Percentiles rank a stretch among this genome's conserved stretches.
These are phyloP conservation scores for Perilla frutescens DNA, from an alignment of 257 asterid species.

Conservation along the genomic window DNA sequence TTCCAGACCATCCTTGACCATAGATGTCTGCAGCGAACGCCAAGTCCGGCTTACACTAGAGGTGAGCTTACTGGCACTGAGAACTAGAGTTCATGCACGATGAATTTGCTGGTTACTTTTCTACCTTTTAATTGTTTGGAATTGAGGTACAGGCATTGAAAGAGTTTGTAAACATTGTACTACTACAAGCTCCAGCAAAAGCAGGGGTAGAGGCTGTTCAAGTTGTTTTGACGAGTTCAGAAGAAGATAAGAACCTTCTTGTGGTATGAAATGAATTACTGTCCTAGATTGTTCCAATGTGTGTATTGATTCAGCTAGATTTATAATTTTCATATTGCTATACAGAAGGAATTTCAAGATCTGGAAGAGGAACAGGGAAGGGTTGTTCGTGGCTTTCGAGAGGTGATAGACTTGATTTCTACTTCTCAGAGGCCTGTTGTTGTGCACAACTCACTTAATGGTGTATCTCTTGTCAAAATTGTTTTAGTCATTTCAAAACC, in stretches of 20 bases:
- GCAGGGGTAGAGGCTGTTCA: conserved; percentile 70
- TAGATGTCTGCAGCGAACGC: conserved; percentile 82
- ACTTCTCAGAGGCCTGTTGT: conserved; percentile 78
- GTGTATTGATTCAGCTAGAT: conserved; percentile 28
- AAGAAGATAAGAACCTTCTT: conserved; percentile 72
- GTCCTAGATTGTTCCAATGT: conserved; percentile 20
- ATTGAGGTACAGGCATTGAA: conserved; percentile 60
- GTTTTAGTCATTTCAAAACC: conserved; percentile 30
- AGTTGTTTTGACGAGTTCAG: conserved; percentile 73
- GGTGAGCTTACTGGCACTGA: conserved; percentile 50
- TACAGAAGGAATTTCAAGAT: conserved; percentile 71
- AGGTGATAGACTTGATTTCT: conserved; percentile 88
- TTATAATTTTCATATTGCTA: conserved; percentile 28
- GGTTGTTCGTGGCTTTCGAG: conserved; percentile 76
- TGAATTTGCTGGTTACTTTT: conserved; percentile 26
- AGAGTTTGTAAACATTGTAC: conserved; percentile 64
- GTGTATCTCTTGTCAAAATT: conserved; percentile 49
- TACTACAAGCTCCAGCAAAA: conserved; percentile 57
- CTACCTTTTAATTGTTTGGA: conserved; percentile 33
- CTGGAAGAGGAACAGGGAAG: conserved; percentile 62
- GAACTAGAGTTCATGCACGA: conserved; percentile 7
- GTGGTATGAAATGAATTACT: conserved; percentile 56
- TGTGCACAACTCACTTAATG: conserved; percentile 83
- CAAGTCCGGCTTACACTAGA: conserved; percentile 75
- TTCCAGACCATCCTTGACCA: conserved; percentile 77